Evolutionary conservation across 139 green algal species (phyloP).

Genomic region (Volvox africanus): DNA sequence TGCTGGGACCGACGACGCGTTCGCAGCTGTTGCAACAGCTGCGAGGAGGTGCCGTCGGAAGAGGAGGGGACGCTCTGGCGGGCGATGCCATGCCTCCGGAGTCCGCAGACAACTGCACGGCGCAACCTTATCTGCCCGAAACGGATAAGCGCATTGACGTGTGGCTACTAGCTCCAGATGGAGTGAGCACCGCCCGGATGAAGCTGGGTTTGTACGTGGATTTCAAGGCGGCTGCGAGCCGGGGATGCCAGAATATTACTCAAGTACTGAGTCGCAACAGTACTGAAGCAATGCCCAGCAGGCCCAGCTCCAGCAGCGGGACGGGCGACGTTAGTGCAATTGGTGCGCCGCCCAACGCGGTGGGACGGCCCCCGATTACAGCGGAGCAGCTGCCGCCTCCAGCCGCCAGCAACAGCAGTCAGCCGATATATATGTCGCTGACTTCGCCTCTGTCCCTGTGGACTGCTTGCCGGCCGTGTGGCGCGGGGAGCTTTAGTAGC

Average conservation of each 20-base stretch:
- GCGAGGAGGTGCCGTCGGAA: background rate
- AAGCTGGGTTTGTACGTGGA: conserved; percentile 8
- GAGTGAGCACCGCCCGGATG: background rate
- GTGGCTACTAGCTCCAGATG: conserved; percentile 9
- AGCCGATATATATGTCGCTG: background rate
- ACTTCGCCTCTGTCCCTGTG: background rate
- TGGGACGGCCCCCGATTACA: too few relatives aligned
- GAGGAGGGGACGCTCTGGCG: background rate
- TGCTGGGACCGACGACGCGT: background rate
- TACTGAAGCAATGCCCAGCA: background rate
- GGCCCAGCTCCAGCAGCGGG: background rate
- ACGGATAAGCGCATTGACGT: background rate
- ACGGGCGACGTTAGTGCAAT: background rate
- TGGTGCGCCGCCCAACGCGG: too few relatives aligned
- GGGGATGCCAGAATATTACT: background rate
- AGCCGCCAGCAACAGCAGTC: too few relatives aligned
- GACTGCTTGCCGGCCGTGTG: background rate
- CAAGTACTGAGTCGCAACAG: background rate
- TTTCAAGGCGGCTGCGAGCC: background rate
- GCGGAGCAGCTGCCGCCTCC: too few relatives aligned
- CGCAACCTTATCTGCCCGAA: background rate
- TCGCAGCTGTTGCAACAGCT: background rate
- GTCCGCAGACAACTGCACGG: too few relatives aligned
- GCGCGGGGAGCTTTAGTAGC: background rate
- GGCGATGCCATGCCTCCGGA: too few relatives aligned